Evolutionary conservation across 805 yeast species (phyloP).

Genomic region (Cyberlindnera bimundalis): DNA sequence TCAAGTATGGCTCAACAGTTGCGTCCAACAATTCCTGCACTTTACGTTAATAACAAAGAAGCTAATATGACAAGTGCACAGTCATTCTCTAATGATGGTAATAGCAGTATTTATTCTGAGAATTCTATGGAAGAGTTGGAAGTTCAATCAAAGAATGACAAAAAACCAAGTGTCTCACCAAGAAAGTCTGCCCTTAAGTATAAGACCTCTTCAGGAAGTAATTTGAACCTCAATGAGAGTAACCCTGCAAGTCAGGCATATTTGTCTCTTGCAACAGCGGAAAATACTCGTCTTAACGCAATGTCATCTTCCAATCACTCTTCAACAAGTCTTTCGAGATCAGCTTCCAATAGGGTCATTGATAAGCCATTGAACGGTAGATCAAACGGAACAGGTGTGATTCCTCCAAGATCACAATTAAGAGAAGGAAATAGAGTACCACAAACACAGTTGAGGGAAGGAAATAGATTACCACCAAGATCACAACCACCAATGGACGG

Average conservation of each 20-base stretch:
- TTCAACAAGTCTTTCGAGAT: constrained; percentile 27
- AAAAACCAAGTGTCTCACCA: constrained; percentile 33
- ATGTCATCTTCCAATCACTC: constrained; percentile 33
- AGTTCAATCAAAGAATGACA: constrained; percentile 35
- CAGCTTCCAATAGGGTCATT: constrained; percentile 19
- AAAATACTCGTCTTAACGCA: constrained; percentile 73
- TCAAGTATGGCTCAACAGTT: constrained; percentile 44
- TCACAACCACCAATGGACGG: constrained; percentile 10
- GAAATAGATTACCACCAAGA: constrained; percentile 2
- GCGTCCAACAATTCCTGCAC: constrained; percentile 37
- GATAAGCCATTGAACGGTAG: constrained; percentile 14
- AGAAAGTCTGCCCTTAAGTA: constrained; percentile 42
- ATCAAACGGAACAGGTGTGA: background rate
- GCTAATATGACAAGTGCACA: constrained; percentile 3
- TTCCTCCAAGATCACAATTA: constrained; percentile 3
- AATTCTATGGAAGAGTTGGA: constrained; percentile 12
- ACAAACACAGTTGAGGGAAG: constrained; percentile 2
- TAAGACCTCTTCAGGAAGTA: constrained; percentile 23
- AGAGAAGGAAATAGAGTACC: background rate
- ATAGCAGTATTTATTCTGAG: constrained; percentile 16
- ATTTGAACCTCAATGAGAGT: constrained; percentile 11
- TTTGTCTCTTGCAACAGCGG: constrained; percentile 69
- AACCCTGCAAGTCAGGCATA: constrained; percentile 60
- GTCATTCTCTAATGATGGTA: constrained; percentile 2
- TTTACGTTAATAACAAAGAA: constrained; percentile 13